Evolutionary conservation across 768 basidiomycete species (phyloP), one percentile per base, ranked within the genome.

Genomic region (Boletus rubropictus): DNA sequence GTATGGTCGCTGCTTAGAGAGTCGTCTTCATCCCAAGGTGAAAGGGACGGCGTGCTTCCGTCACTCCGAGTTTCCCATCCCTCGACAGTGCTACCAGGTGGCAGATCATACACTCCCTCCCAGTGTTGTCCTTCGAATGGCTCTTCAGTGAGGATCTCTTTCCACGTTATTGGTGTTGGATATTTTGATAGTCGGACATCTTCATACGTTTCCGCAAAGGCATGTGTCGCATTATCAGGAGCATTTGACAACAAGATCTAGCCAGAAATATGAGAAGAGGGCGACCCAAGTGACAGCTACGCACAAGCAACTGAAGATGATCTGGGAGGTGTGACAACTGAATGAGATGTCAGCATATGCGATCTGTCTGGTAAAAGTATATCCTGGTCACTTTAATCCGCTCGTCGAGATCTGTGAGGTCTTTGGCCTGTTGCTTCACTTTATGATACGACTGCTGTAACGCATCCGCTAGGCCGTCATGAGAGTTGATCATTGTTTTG

Each of bases 111-210:
- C n/a, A 78, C 77, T 1, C 85, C 85, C 58, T 86, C 78, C 88
- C 88, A 90, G 57, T 90, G 89, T 51, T 90, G 81, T 14, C 86
- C 89, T 63, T 90, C 85, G 51, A 88, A 86, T 4, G 88, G 86
- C 47, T 90, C 89, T 56, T 89, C 88, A 1, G 76, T 76, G 14
- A 91, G 73, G 42, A 92, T 90, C n/a, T 80, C 75, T 49, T 74
- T 71, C 89, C 89, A 92, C 3, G 84, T 87, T 7, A 89, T 64
- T 1, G 70, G 56, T 3, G 70, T 62, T 7, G 60, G 70, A 7
- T 53, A 47, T 37, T 56, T 40, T 0, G 50, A 28, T 21, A 57
- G 63, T 1, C 66, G 56, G 1, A 55, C 60, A 25, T 82, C 68
- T 6, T 84, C 69, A 53, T 78, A 80, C 0, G 64, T 48, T 5